phyloP scores from a whole-genome alignment of 1,284 basidiomycete genomes.

The Chondrostereum purpureum region DNA sequence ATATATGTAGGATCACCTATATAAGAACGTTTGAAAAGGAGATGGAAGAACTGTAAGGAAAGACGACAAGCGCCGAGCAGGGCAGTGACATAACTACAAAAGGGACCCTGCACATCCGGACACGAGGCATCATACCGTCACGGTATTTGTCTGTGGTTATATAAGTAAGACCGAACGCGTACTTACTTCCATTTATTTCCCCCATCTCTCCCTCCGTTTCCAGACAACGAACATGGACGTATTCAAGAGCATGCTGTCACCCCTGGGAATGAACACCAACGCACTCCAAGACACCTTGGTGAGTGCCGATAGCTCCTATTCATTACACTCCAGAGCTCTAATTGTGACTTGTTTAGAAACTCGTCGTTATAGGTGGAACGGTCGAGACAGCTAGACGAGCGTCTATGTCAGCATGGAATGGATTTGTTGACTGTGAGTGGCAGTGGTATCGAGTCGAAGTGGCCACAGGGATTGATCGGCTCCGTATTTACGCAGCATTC shows the following conservation, averaged over 20 bases:
- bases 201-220: slow-evolving; percentile 10
- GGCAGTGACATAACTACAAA: not conserved
- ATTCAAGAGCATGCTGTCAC: slow-evolving; percentile 54
- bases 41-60: not conserved
- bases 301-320: slow-evolving; percentile 13
- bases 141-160: no score
- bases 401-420: slow-evolving; percentile 78
- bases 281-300: slow-evolving; percentile 62
- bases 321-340: not conserved
- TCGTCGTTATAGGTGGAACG: slow-evolving; percentile 73
- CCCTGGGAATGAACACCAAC: slow-evolving; percentile 48
- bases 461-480: not conserved
- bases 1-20: no score
- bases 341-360: slow-evolving; percentile 41
- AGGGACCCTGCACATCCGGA: slow-evolving; percentile 25
- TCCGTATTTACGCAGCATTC: slow-evolving; percentile 47
- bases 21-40: not conserved
- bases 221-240: slow-evolving; percentile 43
- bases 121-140: slow-evolving; percentile 29
- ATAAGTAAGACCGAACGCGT: slow-evolving; percentile 35
- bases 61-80: slow-evolving; percentile 1
- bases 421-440: slow-evolving; percentile 73
- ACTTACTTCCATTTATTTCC: slow-evolving; percentile 16
- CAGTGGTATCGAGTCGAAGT: slow-evolving; percentile 1
- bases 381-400: slow-evolving; percentile 69